These are phyloP conservation scores for Taphrina wiesneri DNA, from an alignment of 1,139 yeast genomes.

Conservation along the genomic window DNA sequence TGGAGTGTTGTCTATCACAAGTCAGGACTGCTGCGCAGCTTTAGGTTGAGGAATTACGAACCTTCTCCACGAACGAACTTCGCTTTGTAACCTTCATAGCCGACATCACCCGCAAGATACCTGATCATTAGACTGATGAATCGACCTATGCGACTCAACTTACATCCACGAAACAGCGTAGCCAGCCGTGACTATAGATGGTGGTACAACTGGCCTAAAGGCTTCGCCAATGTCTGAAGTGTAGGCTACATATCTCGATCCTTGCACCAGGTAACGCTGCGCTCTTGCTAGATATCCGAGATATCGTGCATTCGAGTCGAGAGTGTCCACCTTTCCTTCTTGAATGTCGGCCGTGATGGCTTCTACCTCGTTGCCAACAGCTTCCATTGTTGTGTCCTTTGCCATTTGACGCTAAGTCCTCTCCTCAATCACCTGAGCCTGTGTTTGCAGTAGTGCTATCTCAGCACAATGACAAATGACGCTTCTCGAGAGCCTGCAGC, in stretches of 20 bases:
- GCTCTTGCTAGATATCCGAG: constrained; percentile 34
- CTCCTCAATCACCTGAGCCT: too few species aligned
- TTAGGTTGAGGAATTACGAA: not conserved
- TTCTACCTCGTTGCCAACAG: constrained; percentile 21
- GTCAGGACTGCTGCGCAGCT: not conserved
- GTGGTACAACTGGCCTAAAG: constrained; percentile 82
- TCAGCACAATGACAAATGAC: too few species aligned
- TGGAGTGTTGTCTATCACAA: not conserved
- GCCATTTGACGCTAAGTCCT: too few species aligned
- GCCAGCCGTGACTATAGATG: constrained; percentile 61
- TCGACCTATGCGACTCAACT: not conserved
- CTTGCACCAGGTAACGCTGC: constrained; percentile 16
- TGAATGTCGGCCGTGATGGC: constrained; percentile 24
- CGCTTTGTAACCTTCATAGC: constrained; percentile 68
- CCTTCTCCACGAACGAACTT: constrained; percentile 27
- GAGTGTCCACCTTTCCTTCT: constrained; percentile 35
- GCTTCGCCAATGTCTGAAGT: constrained; percentile 88
- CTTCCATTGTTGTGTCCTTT: constrained; percentile 7
- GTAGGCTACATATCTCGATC: constrained; percentile 70
- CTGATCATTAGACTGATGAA: not conserved
- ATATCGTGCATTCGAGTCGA: constrained; percentile 34
- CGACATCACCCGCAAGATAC: constrained; percentile 76
- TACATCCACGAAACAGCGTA: constrained; percentile 72
- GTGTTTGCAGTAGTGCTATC: too few species aligned
- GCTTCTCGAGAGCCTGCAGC: too few species aligned